Base-by-base conservation (phyloP, 225 moss, liverwort and hornwort genomes). In the Climacium dendroides region DNA sequence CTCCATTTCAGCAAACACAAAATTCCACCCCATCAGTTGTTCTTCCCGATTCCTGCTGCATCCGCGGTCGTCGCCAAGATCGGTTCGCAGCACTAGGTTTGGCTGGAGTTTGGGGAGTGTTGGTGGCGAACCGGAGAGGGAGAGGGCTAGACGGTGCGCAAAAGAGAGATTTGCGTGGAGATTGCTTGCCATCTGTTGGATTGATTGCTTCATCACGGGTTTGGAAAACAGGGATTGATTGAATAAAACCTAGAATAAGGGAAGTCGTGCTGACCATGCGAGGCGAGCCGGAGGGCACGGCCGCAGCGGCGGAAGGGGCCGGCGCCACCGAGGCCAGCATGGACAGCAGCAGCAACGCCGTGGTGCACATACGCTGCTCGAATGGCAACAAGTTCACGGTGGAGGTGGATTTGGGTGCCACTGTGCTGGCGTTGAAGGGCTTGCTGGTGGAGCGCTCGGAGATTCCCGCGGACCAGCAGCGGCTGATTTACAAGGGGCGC, bases 381-480 rank as follows among this genome's bases (percentile, higher is more conserved):
- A 98, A 98, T 63, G 98, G 98, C 37, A 97, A 96, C 89, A 98
- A 98, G 97, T 98, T 97, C 61, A 95, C 97, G 55, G 87, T 98
- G 92, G 95, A 95, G 88, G 98, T 94, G 93, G 94, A 94, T 92
- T 94, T 97, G 93, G 66, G 88, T n/a, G 86, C 93, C 48, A 93
- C 95, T 17, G 98, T 96, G 86, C 45, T 90, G 86, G 93, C 89
- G 65, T 79, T 98, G 41, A 98, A 97, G 87, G 91, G 57, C 52
- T 74, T 96, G 92, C 66, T 98, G 87, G 98, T 96, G 91, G 97
- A 97, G 83, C 91, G 91, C 69, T 94, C 96, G 79, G 96, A 96
- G 94, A 98, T 98, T 83, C 97, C 97, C 45, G 95, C 95, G 87
- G 98, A 96, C 91, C 97, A 97, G 83, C 98, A 98, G 95, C 97